These are phyloP conservation scores for Wickerhamiella azymoides DNA, from an alignment of 805 yeast species.

Conservation along the genomic window DNA sequence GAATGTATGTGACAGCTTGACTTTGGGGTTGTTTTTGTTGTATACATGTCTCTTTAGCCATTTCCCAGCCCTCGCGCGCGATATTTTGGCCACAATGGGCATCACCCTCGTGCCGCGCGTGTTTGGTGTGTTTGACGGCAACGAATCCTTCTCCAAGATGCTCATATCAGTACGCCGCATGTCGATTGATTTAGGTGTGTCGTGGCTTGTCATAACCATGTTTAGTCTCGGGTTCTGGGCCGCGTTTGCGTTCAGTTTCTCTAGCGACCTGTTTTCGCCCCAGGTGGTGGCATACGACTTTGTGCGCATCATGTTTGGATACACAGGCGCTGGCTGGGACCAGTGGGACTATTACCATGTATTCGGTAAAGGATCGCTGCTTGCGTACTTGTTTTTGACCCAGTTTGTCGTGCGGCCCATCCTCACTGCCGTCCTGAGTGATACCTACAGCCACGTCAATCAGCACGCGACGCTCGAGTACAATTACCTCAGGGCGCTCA, in stretches of 20 bases:
- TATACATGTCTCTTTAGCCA: conserved; percentile 11
- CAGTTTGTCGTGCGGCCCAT: conserved; percentile 43
- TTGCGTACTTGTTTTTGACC: conserved; percentile 39
- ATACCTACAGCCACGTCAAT: conserved; percentile 24
- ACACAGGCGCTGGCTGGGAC: conserved; percentile 47
- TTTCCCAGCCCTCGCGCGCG: conserved; percentile 14
- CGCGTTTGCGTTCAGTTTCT: conserved; percentile 36
- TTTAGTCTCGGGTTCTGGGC: conserved; percentile 43
- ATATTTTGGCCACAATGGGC: conserved; percentile 28
- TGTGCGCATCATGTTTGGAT: conserved; percentile 41
- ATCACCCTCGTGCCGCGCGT: conserved; percentile 38
- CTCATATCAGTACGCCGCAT: conserved; percentile 36
- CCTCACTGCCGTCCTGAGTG: conserved; percentile 38
- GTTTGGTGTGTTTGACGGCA: conserved; percentile 37
- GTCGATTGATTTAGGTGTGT: conserved; percentile 37
- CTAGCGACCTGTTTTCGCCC: conserved; percentile 31
- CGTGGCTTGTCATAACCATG: conserved; percentile 34
- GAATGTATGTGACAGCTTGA: conserved; percentile 36
- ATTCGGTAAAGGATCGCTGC: conserved; percentile 34
- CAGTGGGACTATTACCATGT: conserved; percentile 37
- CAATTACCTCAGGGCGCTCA: conserved; percentile 26
- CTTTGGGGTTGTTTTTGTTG: conserved; percentile 28
- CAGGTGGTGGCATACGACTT: conserved; percentile 37
- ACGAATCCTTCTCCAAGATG: conserved; percentile 38
- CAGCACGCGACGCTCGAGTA: conserved; percentile 28